Base-by-base conservation (phyloP, 2,329 filamentous ascomycete species). In the Colletotrichum coccodes region DNA sequence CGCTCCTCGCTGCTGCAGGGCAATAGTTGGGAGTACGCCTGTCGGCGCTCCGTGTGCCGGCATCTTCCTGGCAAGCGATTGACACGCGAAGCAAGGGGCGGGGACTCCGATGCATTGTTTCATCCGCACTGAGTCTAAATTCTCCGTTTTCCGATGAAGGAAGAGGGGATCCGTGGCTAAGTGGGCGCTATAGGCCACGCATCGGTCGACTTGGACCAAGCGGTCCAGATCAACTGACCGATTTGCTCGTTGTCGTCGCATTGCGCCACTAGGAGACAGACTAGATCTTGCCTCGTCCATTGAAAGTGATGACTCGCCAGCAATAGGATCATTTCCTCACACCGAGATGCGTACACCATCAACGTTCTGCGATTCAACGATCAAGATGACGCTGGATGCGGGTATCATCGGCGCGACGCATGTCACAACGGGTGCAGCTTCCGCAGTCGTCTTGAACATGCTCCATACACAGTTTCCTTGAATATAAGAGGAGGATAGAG, bases 51-150 rank as follows among this genome's bases (percentile, higher is more conserved):
- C 46, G n/a, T 26, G 44, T 70, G n/a, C 67, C 44, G 64, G 57
- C 64, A 70, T 68, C 50, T 68, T 53, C 67, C 67, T 57, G 32
- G 67, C 63, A 62, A 9, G 21, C n/a, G 32, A 36, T 23, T 50
- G 61, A 59, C 61, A 60, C 28, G 65, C 34, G 54, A 68, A 60
- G 65, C 54, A 47, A 68, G 65, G 60, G 65, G 62, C 61, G 65
- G 65, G 64, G 61, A 65, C 59, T 50, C 65, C 65, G 61, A 65
- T 68, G 65, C 61, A 65, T 60, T 64, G 61, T 65, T 68, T 68
- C 61, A 68, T 56, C 61, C 54, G 40, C 26, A 21, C 40, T 36
- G 65, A 68, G 61, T 68, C 63, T 68, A 68, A 68, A 59, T 59
- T 56, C 65, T 54, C 40, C 54, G 47, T 58, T 40, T 50, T 68